Conservation (phyloP, 2,329 filamentous ascomycete genomes). For the Chalaropsis ovoidea region DNA sequence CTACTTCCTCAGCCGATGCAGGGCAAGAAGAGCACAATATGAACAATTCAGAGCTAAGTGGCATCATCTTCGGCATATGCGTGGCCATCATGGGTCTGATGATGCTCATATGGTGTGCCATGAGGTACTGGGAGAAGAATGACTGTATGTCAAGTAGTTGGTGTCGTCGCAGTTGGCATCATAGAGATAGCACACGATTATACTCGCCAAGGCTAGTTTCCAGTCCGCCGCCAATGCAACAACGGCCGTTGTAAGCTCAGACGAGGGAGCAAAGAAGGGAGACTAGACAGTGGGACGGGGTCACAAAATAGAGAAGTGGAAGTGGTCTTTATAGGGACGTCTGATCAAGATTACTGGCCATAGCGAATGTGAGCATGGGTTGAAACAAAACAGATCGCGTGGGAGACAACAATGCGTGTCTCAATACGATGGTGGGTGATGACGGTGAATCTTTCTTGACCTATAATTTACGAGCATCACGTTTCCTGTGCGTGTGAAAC, state of each 20-base stretch:
- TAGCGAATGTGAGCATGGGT: neutral
- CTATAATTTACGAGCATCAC: neutral
- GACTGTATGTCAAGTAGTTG: constrained; percentile 5
- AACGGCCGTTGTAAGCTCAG: neutral
- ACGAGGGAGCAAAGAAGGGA: neutral
- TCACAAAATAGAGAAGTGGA: no score
- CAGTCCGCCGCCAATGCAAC: neutral
- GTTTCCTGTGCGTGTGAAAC: no score
- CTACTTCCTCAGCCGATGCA: neutral
- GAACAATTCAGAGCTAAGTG: constrained; percentile 18
- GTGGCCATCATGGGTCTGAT: constrained; percentile 14
- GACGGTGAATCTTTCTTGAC: neutral
- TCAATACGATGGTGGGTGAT: neutral
- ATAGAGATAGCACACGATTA: constrained; percentile 7
- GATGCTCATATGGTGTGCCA: constrained; percentile 11
- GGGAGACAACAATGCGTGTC: neutral
- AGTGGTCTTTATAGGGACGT: neutral
- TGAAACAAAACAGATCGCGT: neutral
- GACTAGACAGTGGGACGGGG: neutral
- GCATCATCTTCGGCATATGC: constrained; percentile 21
- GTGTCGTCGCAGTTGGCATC: neutral
- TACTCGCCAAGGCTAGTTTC: constrained; percentile 15
- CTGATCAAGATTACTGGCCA: neutral
- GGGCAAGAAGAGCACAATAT: neutral
- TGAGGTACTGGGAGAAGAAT: constrained; percentile 20